These are phyloP conservation scores for Penicillium sp. DNA, from an alignment of 2,329 filamentous ascomycete species.

Conservation along the genomic window DNA sequence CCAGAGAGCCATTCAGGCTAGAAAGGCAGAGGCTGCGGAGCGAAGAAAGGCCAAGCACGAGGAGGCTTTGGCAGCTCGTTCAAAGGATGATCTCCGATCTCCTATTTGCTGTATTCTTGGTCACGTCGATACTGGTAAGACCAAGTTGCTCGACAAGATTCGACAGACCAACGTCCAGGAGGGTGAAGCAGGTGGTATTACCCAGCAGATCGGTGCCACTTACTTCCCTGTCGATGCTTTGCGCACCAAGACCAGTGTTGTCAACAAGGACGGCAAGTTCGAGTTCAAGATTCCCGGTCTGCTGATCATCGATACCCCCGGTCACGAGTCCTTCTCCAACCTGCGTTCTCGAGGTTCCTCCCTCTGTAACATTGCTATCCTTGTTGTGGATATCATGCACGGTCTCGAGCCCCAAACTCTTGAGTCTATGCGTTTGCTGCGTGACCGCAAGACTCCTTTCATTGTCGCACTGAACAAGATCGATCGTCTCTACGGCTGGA, in stretches of 20 bases:
- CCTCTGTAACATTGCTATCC: constrained; percentile 97
- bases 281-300: constrained; percentile 98
- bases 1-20: constrained; percentile 68
- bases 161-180: constrained; percentile 98
- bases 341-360: constrained; percentile 94
- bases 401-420: constrained; percentile 95
- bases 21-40: constrained; percentile 85
- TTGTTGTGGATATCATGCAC: constrained; percentile 99
- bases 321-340: constrained; percentile 99
- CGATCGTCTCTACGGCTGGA: constrained; percentile 98
- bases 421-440: constrained; percentile 91
- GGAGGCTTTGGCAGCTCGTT: constrained; percentile 84
- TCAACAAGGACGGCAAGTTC: constrained; percentile 86
- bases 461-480: constrained; percentile 99
- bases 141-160: constrained; percentile 98
- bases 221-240: constrained; percentile 97
- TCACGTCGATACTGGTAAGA: constrained; percentile 99
- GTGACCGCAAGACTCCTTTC: constrained; percentile 94
- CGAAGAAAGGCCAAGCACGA: constrained; percentile 87
- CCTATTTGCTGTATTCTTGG: constrained; percentile 99
- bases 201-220: constrained; percentile 98
- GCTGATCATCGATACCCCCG: constrained; percentile 94
- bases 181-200: constrained; percentile 98
- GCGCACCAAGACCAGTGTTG: constrained; percentile 84
- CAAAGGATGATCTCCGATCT: constrained; percentile 90